Evolutionary conservation across 169 alveolate species (phyloP).

Genomic region (Plasmodium ovale): DNA sequence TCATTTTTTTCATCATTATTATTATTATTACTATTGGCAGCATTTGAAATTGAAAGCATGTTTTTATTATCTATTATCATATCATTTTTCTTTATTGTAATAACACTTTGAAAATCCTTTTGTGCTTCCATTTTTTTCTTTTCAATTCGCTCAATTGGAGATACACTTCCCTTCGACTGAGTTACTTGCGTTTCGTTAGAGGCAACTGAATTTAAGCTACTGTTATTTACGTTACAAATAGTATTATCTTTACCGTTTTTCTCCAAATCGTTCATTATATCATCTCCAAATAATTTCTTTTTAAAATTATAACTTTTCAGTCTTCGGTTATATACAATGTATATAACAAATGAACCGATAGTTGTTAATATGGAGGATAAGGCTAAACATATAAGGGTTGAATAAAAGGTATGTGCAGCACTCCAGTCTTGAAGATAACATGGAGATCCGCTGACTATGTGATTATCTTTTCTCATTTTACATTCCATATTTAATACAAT

Average conservation of each 20-base stretch:
- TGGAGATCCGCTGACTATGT: conserved; percentile 25
- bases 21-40: background rate
- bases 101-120: background rate
- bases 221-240: conserved; percentile 19
- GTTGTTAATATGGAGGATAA: conserved; percentile 64
- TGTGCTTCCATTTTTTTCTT: background rate
- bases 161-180: background rate
- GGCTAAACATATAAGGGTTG: conserved; percentile 50
- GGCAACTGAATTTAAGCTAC: conserved; percentile 75
- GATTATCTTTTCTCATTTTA: conserved; percentile 20
- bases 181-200: conserved; percentile 53
- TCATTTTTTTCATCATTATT: conserved; percentile 15
- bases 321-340: conserved; percentile 49
- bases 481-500: conserved; percentile 48
- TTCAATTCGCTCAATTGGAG: background rate
- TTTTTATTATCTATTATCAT: background rate
- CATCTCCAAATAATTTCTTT: conserved; percentile 40
- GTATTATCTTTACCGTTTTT: conserved; percentile 1
- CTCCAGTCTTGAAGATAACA: conserved; percentile 81
- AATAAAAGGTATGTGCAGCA: conserved; percentile 52
- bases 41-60: background rate
- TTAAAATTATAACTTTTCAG: conserved; percentile 17
- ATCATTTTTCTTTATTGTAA: background rate
- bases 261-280: conserved; percentile 28
- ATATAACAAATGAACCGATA: conserved; percentile 61